A percentile compares a stretch with the other conserved stretches of the same genome.
phyloP scores from a whole-genome alignment of 805 yeast genomes.

The Candida sakaeoensis region DNA sequence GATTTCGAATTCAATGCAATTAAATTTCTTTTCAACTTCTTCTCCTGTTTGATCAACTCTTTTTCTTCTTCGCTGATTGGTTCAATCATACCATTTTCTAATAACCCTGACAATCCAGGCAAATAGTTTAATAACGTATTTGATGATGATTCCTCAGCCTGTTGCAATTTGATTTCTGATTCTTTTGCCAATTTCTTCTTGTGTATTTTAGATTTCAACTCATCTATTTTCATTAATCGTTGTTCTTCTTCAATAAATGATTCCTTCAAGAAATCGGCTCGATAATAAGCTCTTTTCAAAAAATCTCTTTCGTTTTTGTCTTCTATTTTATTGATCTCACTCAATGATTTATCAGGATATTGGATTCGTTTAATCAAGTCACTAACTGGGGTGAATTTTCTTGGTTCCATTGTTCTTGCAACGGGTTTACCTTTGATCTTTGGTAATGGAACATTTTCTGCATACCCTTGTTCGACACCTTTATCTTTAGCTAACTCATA shows the following conservation, averaged over 20 bases:
- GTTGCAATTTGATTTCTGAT: constrained; percentile 33
- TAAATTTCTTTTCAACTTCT: constrained; percentile 62
- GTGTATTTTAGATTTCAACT: constrained; percentile 23
- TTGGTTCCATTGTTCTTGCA: constrained; percentile 51
- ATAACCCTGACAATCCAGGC: constrained; percentile 70
- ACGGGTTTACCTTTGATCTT: constrained; percentile 42
- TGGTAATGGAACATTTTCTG: constrained; percentile 68
- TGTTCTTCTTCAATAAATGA: constrained; percentile 55
- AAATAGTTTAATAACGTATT: constrained; percentile 21
- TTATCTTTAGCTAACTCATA: constrained; percentile 39
- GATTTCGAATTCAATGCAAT: constrained; percentile 51
- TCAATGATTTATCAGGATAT: constrained; percentile 25
- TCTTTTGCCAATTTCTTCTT: constrained; percentile 25
- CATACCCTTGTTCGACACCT: constrained; percentile 59
- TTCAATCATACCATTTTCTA: constrained; percentile 68
- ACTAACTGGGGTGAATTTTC: constrained; percentile 55
- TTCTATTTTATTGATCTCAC: constrained; percentile 24
- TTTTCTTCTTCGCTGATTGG: constrained; percentile 70
- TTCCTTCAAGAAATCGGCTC: constrained; percentile 60
- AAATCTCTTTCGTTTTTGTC: constrained; percentile 21
- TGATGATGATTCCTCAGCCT: constrained; percentile 19
- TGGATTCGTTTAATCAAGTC: constrained; percentile 53
- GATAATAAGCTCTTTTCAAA: constrained; percentile 46
- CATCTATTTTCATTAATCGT: constrained; percentile 39
- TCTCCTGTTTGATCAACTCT: constrained; percentile 52